A percentile compares a stretch with the other conserved stretches of the same genome.
These are phyloP conservation scores for Orychophragmus violaceus DNA, from an alignment of 345 rosid genomes.

Conservation along the genomic window DNA sequence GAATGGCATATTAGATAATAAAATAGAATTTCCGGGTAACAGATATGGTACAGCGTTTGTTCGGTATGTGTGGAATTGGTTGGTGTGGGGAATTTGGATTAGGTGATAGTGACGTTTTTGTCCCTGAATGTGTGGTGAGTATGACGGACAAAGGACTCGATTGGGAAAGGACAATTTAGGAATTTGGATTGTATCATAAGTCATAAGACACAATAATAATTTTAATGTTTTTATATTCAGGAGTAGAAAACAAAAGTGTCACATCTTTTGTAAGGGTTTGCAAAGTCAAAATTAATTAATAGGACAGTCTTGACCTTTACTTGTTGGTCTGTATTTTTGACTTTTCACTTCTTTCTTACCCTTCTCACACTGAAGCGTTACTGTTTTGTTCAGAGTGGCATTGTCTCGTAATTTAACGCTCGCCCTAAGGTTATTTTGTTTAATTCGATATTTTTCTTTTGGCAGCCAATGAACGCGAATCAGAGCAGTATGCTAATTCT, in stretches of 20 bases:
- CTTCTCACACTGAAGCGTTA: slow-evolving; percentile 2
- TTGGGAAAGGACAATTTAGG: slow-evolving; percentile 32
- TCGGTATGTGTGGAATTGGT: not conserved
- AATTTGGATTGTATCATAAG: slow-evolving; percentile 32
- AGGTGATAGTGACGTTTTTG: slow-evolving; percentile 28
- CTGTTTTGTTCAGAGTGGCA: slow-evolving; percentile 22
- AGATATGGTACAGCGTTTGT: not conserved
- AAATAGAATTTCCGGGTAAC: not conserved
- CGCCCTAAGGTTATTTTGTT: not conserved
- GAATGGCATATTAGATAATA: not conserved
- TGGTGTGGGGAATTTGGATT: slow-evolving; percentile 12
- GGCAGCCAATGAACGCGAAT: slow-evolving; percentile 50
- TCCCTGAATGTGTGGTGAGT: slow-evolving; percentile 23
- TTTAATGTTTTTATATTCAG: not conserved
- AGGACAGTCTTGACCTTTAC: slow-evolving; percentile 45
- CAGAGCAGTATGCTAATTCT: slow-evolving; percentile 64
- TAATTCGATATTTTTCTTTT: not conserved
- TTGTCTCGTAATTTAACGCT: not conserved
- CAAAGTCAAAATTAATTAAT: slow-evolving; percentile 53
- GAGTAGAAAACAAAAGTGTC: slow-evolving; percentile 27
- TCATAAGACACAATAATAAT: slow-evolving; percentile 6
- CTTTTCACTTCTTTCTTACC: slow-evolving; percentile 12
- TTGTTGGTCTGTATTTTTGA: slow-evolving; percentile 23
- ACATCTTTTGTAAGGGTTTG: slow-evolving; percentile 20
- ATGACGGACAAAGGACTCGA: slow-evolving; percentile 31